Conservation (phyloP, 768 basidiomycete species). For the Tremella fuciformis region DNA sequence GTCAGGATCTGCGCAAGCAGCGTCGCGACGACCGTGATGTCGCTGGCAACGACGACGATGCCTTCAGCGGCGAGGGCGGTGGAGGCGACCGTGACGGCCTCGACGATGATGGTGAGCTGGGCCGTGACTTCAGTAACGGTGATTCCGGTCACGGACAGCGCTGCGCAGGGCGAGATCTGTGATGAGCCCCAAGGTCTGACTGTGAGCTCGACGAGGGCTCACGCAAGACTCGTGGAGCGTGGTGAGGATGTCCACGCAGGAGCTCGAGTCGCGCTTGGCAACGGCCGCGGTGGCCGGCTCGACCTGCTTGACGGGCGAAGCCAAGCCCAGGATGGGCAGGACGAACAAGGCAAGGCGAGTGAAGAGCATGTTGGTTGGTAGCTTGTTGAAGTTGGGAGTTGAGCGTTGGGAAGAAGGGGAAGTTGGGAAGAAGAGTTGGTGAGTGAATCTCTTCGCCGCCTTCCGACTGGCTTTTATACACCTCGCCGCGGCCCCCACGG, state of each 20-base stretch:
- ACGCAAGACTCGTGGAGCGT: no score
- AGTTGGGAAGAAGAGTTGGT: constrained; percentile 10
- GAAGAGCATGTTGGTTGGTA: constrained; percentile 14
- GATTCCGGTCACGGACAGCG: no score
- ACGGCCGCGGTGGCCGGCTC: neutral
- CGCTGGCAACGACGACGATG: neutral
- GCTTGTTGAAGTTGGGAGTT: neutral
- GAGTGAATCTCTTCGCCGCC: neutral
- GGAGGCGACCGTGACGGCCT: neutral
- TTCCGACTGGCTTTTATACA: no score
- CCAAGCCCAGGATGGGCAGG: constrained; percentile 12
- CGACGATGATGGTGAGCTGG: neutral
- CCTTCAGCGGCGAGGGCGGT: neutral
- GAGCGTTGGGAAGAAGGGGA: neutral
- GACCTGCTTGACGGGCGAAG: constrained; percentile 3
- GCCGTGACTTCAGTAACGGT: neutral
- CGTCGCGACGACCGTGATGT: neutral
- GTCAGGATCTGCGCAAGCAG: neutral
- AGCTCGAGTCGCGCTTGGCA: no score
- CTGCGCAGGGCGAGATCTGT: no score
- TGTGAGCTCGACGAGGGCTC: no score
- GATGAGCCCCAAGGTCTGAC: no score
- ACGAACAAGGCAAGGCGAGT: constrained; percentile 17
- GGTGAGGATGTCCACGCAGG: no score
- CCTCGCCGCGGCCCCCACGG: no score